Percentiles rank a stretch among this genome's conserved stretches.
Conservation (phyloP, 2,329 filamentous ascomycete species). For the Samsoniella hepiali region DNA sequence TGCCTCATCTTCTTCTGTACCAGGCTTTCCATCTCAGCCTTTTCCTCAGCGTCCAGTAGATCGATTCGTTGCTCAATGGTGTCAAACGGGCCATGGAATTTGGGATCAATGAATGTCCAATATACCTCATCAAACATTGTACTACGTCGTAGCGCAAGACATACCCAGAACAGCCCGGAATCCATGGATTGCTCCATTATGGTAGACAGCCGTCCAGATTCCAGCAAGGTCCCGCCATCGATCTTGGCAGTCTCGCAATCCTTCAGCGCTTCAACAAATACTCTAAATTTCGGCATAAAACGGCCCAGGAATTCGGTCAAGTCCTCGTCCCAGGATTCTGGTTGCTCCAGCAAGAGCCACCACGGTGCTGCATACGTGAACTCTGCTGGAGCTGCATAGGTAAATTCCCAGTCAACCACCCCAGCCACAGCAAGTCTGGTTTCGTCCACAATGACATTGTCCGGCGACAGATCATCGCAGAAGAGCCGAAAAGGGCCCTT, state of each 20-base stretch:
- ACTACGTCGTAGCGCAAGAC: not conserved
- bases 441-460: not conserved
- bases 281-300: not conserved
- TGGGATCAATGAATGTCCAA: not conserved
- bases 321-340: not conserved
- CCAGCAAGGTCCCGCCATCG: not conserved
- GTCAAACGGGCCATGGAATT: not conserved
- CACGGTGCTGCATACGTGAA: slow-evolving; percentile 1
- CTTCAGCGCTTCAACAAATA: not conserved
- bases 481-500: not conserved
- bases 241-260: not conserved
- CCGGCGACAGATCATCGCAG: not conserved
- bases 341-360: not conserved
- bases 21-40: not conserved
- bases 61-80: not conserved
- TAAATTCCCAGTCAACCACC: slow-evolving; percentile 2
- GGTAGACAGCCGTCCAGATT: not conserved
- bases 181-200: not conserved
- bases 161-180: not conserved
- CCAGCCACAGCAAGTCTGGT: not conserved
- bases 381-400: not conserved
- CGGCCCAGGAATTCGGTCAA: not conserved
- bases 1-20: not conserved
- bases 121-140: not conserved
- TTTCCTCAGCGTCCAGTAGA: not conserved